These are phyloP conservation scores for Tetrahymena borealis DNA, from an alignment of 73 alveolate species.

Conservation along the genomic window DNA sequence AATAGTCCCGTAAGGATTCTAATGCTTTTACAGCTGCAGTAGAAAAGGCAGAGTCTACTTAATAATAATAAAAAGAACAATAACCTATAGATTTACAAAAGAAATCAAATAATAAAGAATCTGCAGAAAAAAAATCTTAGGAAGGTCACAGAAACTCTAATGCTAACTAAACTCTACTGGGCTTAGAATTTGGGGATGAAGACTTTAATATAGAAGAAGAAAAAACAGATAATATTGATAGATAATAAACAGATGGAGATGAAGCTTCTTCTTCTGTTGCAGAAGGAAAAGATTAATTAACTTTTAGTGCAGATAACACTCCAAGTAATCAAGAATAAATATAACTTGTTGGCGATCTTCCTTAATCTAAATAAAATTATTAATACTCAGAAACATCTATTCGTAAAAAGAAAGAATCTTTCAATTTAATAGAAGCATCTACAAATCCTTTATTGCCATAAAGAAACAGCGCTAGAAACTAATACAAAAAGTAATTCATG, in stretches of 20 bases:
- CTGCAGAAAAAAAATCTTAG: not conserved
- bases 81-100: too few species aligned
- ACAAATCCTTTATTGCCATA: not conserved
- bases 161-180: not conserved
- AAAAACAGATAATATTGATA: not conserved
- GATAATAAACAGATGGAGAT: not conserved
- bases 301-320: not conserved
- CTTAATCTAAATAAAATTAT: not conserved
- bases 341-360: not conserved
- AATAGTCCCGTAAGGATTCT: not conserved
- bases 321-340: not conserved
- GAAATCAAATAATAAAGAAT: not conserved
- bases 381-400: not conserved
- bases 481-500: not conserved
- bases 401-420: not conserved
- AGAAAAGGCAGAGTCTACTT: too few species aligned
- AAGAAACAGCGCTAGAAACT: not conserved
- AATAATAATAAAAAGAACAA: too few species aligned
- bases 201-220: not conserved
- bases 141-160: not conserved
- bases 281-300: not conserved
- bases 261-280: not conserved
- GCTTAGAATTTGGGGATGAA: not conserved
- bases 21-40: too few species aligned
- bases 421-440: not conserved